A percentile compares a stretch with the other conserved stretches of the same genome.
These are phyloP conservation scores for Calvatia gigantea DNA, from an alignment of 768 basidiomycete species.

Conservation along the genomic window DNA sequence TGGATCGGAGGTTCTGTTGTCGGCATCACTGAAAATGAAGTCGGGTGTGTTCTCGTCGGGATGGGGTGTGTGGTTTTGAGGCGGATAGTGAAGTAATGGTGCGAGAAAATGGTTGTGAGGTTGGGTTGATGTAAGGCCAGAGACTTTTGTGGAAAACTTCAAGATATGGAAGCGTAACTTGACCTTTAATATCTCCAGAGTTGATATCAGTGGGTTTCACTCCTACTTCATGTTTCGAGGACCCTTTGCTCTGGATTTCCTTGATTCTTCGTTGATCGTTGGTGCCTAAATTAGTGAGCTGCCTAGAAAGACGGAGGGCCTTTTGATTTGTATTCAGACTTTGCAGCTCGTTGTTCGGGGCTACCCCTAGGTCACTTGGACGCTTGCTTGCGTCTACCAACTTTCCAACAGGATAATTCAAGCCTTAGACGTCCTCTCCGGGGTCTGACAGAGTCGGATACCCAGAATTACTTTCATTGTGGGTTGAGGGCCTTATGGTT, in stretches of 20 bases:
- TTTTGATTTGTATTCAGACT: conserved; percentile 27
- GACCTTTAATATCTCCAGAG: background rate
- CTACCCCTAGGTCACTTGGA: conserved; percentile 52
- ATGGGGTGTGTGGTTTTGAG: background rate
- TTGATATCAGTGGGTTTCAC: background rate
- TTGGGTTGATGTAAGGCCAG: background rate
- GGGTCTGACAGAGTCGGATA: no score
- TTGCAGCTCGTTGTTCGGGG: conserved; percentile 33
- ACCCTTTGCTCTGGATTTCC: background rate
- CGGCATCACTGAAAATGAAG: background rate
- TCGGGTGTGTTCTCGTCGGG: background rate
- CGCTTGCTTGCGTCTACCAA: conserved; percentile 73
- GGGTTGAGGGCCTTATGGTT: no score
- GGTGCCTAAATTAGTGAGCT: background rate
- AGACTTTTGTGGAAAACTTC: conserved; percentile 5
- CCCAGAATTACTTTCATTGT: no score
- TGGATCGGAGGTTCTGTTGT: background rate
- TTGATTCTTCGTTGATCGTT: background rate
- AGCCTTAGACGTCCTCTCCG: no score
- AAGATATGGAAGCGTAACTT: background rate
- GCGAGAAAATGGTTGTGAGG: background rate
- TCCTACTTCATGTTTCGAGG: background rate
- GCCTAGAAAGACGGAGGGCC: conserved; percentile 6
- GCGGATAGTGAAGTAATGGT: background rate
- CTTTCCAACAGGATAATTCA: no score